Evolutionary conservation across 306 rosid genomes (phyloP).

Genomic region (Sechiopsis laciniata): DNA sequence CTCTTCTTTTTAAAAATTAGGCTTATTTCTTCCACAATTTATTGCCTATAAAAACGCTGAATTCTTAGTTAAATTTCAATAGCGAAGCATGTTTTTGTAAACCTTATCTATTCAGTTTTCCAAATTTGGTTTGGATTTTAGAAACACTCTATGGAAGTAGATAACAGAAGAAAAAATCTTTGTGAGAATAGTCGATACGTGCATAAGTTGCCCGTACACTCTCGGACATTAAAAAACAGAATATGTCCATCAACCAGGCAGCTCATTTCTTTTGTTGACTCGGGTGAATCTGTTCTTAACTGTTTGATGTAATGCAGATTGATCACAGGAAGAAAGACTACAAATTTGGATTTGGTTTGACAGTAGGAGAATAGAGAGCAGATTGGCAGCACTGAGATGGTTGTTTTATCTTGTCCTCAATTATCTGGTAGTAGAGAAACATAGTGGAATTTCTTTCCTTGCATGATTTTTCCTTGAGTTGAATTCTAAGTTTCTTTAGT

Average conservation of each 20-base stretch:
- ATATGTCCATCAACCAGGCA: too few relatives aligned
- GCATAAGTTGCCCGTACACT: too few relatives aligned
- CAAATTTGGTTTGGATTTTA: neutral
- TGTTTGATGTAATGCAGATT: slow-evolving; percentile 45
- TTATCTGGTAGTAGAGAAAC: slow-evolving; percentile 11
- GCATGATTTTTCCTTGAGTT: neutral
- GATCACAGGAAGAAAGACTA: slow-evolving; percentile 92
- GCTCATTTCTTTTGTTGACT: too few relatives aligned
- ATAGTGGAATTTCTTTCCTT: slow-evolving; percentile 16
- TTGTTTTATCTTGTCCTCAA: neutral
- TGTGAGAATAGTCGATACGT: too few relatives aligned
- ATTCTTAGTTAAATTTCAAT: neutral
- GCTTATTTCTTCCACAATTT: too few relatives aligned
- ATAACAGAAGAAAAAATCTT: neutral
- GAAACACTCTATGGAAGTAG: neutral
- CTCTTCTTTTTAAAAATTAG: too few relatives aligned
- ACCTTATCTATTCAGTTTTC: neutral
- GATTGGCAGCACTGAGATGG: slow-evolving; percentile 22
- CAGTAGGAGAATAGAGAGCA: slow-evolving; percentile 69
- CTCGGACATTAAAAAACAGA: too few relatives aligned
- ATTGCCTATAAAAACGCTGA: neutral
- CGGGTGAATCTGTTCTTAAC: slow-evolving; percentile 10
- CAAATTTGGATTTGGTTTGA: slow-evolving; percentile 97
- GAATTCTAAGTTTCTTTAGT: slow-evolving; percentile 18
- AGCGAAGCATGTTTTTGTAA: neutral